Conservation (phyloP, 441 rosid species). For the Eutrema salsugineum region DNA sequence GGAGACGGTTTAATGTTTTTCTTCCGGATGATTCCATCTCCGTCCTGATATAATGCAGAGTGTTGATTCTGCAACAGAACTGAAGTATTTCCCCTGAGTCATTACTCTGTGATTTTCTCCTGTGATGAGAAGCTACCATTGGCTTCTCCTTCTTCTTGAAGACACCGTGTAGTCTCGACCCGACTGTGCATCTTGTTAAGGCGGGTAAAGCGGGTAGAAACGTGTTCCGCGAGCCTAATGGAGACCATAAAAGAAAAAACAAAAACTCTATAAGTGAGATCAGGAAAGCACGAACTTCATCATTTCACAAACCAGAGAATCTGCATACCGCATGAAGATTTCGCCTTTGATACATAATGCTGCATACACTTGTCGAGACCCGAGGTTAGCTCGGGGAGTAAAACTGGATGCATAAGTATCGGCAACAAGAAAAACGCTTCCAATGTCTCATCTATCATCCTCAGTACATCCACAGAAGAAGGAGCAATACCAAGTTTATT, state of each 20-base stretch:
- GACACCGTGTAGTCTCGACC: conserved; percentile 52
- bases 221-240: conserved; percentile 43
- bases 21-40: conserved; percentile 46
- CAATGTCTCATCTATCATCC: conserved; percentile 64
- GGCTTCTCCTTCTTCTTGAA: conserved; percentile 59
- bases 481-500: conserved; percentile 60
- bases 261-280: background rate
- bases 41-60: conserved; percentile 47
- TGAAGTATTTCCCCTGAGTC: conserved; percentile 49
- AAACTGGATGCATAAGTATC: conserved; percentile 47
- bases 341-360: conserved; percentile 54
- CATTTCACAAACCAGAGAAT: background rate
- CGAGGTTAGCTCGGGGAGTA: conserved; percentile 56
- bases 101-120: conserved; percentile 48
- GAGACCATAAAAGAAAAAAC: background rate
- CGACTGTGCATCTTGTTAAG: conserved; percentile 56
- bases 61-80: conserved; percentile 65
- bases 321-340: conserved; percentile 64
- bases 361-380: conserved; percentile 63
- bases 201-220: conserved; percentile 62
- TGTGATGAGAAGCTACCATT: conserved; percentile 37
- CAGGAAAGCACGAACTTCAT: background rate
- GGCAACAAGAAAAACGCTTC: conserved; percentile 78
- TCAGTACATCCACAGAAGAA: conserved; percentile 62
- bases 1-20: conserved; percentile 40